A percentile compares a stretch with the other conserved stretches of the same genome.
Evolutionary conservation across 345 rosid genomes (phyloP).

Genomic region (Populus alba): DNA sequence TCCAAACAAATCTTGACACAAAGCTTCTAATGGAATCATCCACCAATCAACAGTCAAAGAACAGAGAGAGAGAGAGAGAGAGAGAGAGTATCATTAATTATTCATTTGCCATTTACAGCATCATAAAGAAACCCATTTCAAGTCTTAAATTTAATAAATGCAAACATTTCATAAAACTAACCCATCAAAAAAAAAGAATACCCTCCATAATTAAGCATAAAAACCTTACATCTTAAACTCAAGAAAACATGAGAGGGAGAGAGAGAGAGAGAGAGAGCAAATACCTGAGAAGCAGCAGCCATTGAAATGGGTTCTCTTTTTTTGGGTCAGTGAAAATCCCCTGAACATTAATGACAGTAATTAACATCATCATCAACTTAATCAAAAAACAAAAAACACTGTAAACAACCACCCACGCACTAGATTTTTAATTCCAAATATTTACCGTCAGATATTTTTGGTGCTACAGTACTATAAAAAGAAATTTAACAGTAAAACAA

Average conservation of each 20-base stretch:
- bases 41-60: not conserved
- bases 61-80: not conserved
- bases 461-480: not conserved
- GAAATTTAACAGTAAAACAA: not conserved
- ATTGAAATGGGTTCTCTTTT: not conserved
- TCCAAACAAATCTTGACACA: not conserved
- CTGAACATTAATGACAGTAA: not conserved
- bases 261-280: not conserved
- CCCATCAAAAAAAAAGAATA: not conserved
- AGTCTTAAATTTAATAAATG: not conserved
- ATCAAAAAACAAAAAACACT: not conserved
- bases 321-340: not conserved
- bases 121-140: not conserved
- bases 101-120: not conserved
- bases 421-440: not conserved
- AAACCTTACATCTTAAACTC: not conserved
- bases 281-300: conserved; percentile 1
- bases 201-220: not conserved
- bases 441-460: not conserved
- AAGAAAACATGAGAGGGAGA: not conserved
- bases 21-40: not conserved
- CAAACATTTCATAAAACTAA: not conserved
- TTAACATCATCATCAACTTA: not conserved
- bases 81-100: not conserved
- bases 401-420: not conserved